phyloP scores from a whole-genome alignment of 768 basidiomycete genomes.

The Chalciporus sphaerocephalus region DNA sequence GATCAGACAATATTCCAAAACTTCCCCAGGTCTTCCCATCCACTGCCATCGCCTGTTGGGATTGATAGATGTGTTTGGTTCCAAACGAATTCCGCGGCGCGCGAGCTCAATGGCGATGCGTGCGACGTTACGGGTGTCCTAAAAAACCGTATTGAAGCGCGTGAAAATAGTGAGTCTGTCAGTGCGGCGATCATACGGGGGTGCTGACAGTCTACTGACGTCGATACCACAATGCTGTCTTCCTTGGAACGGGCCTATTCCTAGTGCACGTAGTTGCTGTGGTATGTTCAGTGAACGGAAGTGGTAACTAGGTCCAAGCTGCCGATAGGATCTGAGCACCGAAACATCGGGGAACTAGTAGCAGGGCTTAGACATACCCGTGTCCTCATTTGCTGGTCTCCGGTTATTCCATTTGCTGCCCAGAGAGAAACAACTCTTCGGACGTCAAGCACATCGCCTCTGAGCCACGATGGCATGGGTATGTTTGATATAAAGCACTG shows the following conservation, averaged over 20 bases:
- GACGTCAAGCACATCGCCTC: constrained; percentile 71
- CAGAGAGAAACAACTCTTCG: constrained; percentile 54
- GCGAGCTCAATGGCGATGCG: constrained; percentile 80
- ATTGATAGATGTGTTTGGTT: constrained; percentile 69
- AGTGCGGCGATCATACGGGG: not conserved
- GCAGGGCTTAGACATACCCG: constrained; percentile 13
- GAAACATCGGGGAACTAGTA: not conserved
- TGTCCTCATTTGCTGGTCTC: constrained; percentile 7
- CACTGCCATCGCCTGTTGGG: constrained; percentile 70
- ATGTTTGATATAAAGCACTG: constrained; percentile 85
- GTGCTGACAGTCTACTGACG: constrained; percentile 46
- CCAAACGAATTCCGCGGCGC: constrained; percentile 57
- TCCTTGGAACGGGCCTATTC: constrained; percentile 73
- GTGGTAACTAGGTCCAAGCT: constrained; percentile 18
- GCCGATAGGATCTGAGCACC: not conserved
- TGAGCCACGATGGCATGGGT: constrained; percentile 68
- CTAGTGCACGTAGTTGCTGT: constrained; percentile 70
- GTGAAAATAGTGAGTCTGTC: constrained; percentile 4
- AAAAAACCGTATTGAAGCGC: constrained; percentile 3
- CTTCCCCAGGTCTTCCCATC: constrained; percentile 77
- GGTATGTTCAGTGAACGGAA: constrained; percentile 55
- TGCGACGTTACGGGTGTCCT: constrained; percentile 90
- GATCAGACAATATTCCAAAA: constrained; percentile 45
- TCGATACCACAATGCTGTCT: constrained; percentile 87
- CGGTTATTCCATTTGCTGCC: constrained; percentile 17